phyloP scores from a whole-genome alignment of 2,329 filamentous ascomycete genomes.

The Trichoderma sp. region DNA sequence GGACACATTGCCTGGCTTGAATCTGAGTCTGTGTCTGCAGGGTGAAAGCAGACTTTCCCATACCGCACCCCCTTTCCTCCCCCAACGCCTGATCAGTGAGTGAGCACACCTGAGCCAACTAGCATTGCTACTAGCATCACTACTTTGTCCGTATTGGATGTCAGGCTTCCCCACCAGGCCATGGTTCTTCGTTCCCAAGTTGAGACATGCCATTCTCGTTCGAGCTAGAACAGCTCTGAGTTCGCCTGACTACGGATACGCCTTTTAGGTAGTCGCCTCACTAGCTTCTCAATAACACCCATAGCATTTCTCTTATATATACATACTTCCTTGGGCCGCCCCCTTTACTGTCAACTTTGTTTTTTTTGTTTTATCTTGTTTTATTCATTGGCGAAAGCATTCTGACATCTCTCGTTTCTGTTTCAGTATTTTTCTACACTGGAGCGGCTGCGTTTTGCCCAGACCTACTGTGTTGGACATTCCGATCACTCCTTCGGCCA shows the following conservation, averaged over 20 bases:
- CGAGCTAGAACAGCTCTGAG: slow-evolving; percentile 15
- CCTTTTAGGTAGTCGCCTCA: slow-evolving; percentile 6
- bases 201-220: slow-evolving; percentile 39
- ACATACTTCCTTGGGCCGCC: slow-evolving; percentile 9
- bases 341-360: neutral
- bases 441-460: slow-evolving; percentile 65
- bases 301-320: slow-evolving; percentile 5
- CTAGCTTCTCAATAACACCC: slow-evolving; percentile 1
- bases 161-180: slow-evolving; percentile 21
- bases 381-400: neutral
- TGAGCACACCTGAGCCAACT: slow-evolving; percentile 5
- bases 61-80: neutral
- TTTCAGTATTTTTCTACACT: slow-evolving; percentile 68
- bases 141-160: slow-evolving; percentile 2
- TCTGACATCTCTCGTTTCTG: neutral
- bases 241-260: neutral
- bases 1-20: neutral
- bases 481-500: slow-evolving; percentile 28
- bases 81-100: neutral
- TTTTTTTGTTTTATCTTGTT: neutral
- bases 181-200: slow-evolving; percentile 36
- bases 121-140: neutral
- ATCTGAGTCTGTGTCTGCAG: slow-evolving; percentile 2
- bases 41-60: neutral
- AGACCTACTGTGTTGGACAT: slow-evolving; percentile 37